phyloP scores from a whole-genome alignment of 2,329 filamentous ascomycete genomes.

The Leptographium radiaticola region DNA sequence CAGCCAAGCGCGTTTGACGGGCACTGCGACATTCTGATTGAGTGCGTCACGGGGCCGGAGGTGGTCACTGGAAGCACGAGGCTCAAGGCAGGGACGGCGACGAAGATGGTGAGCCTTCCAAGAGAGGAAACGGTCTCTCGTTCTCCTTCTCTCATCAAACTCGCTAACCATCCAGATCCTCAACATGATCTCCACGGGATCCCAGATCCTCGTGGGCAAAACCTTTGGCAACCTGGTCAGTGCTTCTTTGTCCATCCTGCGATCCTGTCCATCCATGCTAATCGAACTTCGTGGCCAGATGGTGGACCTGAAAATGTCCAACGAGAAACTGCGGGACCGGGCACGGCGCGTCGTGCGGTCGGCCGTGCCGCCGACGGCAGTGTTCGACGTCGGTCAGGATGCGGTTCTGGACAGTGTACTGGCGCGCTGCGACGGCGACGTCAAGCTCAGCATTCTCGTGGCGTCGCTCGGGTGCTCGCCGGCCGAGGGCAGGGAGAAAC shows the following conservation, averaged over 20 bases:
- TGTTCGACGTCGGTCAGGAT: background rate
- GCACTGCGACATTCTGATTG: conserved; percentile 18
- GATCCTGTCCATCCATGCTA: background rate
- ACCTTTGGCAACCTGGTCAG: conserved; percentile 17
- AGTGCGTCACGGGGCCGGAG: conserved; percentile 26
- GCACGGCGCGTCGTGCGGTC: conserved; percentile 5
- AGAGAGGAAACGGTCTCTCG: background rate
- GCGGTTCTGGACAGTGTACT: conserved; percentile 3
- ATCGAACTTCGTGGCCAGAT: conserved; percentile 2
- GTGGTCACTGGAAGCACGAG: conserved; percentile 31
- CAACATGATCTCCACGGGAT: conserved; percentile 30
- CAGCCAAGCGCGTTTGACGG: conserved; percentile 17
- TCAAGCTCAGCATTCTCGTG: conserved; percentile 8
- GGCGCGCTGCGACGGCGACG: conserved; percentile 4
- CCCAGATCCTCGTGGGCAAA: conserved; percentile 27
- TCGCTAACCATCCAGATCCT: conserved; percentile 14
- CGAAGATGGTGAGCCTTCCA: conserved; percentile 19
- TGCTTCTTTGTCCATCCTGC: no score
- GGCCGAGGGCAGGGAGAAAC: conserved; percentile 1
- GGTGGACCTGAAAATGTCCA: conserved; percentile 9
- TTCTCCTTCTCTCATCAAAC: background rate
- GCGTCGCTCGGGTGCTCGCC: conserved; percentile 2
- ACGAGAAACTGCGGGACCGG: conserved; percentile 9
- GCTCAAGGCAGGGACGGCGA: conserved; percentile 30
- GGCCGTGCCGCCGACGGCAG: background rate